phyloP scores from a whole-genome alignment of 2,329 filamentous ascomycete species.

The Aspergillus uvarum region DNA sequence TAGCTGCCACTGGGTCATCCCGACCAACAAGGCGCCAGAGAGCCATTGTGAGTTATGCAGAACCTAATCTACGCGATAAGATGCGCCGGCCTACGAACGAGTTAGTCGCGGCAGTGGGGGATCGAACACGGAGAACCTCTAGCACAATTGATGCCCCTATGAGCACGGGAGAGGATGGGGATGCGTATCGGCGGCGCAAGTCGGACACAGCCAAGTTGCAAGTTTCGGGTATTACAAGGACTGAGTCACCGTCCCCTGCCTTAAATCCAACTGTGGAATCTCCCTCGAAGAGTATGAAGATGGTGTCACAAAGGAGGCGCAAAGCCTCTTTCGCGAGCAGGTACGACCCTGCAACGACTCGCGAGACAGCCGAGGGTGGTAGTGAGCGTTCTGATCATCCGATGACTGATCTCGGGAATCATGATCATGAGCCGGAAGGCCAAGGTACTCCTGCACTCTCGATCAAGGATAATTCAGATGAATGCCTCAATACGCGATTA shows the following conservation, averaged over 20 bases:
- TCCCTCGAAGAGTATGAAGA: constrained; percentile 21
- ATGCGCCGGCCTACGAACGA: constrained; percentile 80
- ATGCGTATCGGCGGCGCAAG: constrained; percentile 8
- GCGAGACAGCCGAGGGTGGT: background rate
- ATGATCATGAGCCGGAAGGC: background rate
- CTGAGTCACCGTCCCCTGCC: constrained; percentile 19
- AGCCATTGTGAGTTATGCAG: constrained; percentile 73
- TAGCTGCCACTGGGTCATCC: constrained; percentile 49
- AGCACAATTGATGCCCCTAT: constrained; percentile 48
- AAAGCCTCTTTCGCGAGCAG: constrained; percentile 27
- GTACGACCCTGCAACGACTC: constrained; percentile 5
- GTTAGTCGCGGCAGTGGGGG: constrained; percentile 69
- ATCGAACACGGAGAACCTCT: constrained; percentile 44
- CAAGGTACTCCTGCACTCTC: background rate
- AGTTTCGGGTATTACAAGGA: constrained; percentile 17
- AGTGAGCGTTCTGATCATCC: background rate
- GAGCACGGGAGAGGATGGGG: constrained; percentile 32
- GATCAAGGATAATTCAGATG: background rate
- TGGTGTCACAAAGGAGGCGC: constrained; percentile 34
- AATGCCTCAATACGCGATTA: background rate
- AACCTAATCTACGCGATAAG: constrained; percentile 77
- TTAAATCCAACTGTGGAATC: constrained; percentile 13
- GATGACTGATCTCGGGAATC: background rate
- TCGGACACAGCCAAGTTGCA: constrained; percentile 7
- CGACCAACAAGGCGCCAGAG: constrained; percentile 67